These are phyloP conservation scores for Vanrija pseudolonga DNA, from an alignment of 1,284 basidiomycete species.

Conservation along the genomic window DNA sequence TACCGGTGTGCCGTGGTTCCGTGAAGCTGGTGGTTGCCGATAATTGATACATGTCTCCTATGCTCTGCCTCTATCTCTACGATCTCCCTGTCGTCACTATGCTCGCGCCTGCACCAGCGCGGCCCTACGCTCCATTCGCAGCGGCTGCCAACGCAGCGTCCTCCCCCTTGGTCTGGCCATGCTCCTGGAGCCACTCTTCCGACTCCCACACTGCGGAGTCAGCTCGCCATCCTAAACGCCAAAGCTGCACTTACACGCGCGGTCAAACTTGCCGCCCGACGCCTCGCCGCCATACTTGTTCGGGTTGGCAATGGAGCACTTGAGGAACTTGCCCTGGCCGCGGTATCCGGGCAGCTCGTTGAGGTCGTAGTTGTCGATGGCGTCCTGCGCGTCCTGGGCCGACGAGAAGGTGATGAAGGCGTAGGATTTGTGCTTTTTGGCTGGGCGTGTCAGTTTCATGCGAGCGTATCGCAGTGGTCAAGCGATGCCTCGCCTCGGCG, in stretches of 20 bases:
- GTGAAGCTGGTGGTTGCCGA: not conserved
- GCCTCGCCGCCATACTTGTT: conserved; percentile 37
- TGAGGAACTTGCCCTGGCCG: conserved; percentile 44
- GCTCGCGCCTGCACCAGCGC: not conserved
- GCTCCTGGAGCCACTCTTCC: conserved; percentile 45
- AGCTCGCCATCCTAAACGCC: not conserved
- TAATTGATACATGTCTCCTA: too few species aligned
- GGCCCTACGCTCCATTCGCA: conserved; percentile 1
- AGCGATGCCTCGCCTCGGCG: not conserved
- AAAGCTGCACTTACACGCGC: conserved; percentile 32
- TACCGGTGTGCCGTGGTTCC: too few species aligned
- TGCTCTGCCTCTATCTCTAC: too few species aligned
- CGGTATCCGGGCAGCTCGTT: conserved; percentile 46
- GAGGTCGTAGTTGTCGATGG: conserved; percentile 50
- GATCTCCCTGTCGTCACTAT: not conserved
- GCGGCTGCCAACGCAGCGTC: conserved; percentile 21
- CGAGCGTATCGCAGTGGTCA: not conserved
- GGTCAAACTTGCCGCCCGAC: conserved; percentile 30
- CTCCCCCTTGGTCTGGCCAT: conserved; percentile 23
- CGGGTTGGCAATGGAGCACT: conserved; percentile 45
- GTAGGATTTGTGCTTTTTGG: conserved; percentile 42
- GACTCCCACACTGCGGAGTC: conserved; percentile 42
- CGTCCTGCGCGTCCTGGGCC: conserved; percentile 47
- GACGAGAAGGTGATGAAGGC: conserved; percentile 48
- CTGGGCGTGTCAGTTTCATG: conserved; percentile 8